Base-by-base conservation (phyloP, 2,329 filamentous ascomycete species). In the Sporothrix variecibatus region DNA sequence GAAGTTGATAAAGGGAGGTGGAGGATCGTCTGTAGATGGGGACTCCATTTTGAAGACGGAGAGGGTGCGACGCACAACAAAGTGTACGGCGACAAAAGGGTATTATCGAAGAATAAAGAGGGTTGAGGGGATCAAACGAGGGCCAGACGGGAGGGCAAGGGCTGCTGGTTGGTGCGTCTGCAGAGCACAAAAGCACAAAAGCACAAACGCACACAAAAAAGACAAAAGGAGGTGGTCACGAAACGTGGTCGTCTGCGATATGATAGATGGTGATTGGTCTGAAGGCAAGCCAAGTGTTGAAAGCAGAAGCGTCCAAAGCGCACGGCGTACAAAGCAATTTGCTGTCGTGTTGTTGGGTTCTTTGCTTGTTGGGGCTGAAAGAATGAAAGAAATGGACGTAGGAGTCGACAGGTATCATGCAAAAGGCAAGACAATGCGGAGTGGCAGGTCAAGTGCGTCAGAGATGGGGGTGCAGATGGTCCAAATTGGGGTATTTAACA, bases 1-100 rank as follows among this genome's bases (percentile, higher is more conserved):
- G 71, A 77, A 77, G 56, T 73, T 74, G 60, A 76, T 49, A 34
- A 72, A 76, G 9, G 75, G 67, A 34, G 76, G 76, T 26, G 76
- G 77, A 40, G 77, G 75, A 40, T 77, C 77, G 68, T 77, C 76
- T 20, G 62, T 28, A 43, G 74, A 73, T 28, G 58, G 46, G 4
- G 68, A 31, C 20, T 77, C 75, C 76, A 76, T 77, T 34, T 23
- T 56, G 65, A 40, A 26, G 40, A 1, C 26, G 17, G 43, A 34
- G 40, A 28, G 23, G 26, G 5, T 23, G 31, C 17, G 20, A 17
- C 7, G n/a, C 23, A 64, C 20, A 40, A 34, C 34, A 3, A 34
- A 34, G 20, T 40, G 31, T 38, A 43, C 20, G 34, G 20, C 17
- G 31, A 11, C 6, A 3, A 26, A n/a, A 15, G 11, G 15, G 17